A percentile compares a stretch with the other conserved stretches of the same genome.
These are phyloP conservation scores for Pseudozyma sp. DNA, from an alignment of 1,284 basidiomycete genomes.

Conservation along the genomic window DNA sequence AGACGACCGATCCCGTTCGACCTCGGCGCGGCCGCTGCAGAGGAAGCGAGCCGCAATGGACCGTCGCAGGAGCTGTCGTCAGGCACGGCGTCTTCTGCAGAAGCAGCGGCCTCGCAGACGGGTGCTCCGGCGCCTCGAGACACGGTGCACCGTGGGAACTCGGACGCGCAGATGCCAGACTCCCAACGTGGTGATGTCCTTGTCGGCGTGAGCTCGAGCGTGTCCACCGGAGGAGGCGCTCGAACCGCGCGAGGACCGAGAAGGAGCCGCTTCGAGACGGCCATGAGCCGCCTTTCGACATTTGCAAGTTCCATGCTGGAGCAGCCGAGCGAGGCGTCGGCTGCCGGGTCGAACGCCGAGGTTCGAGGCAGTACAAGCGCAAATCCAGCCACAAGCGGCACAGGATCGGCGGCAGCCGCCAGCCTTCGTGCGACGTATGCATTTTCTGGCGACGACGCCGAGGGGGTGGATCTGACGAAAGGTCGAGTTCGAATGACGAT, in stretches of 20 bases:
- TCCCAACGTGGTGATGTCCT: too few species aligned
- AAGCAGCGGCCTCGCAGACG: neutral
- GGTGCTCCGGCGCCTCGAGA: neutral
- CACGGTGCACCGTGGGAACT: neutral
- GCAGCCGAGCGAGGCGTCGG: slow-evolving; percentile 23
- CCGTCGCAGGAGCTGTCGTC: neutral
- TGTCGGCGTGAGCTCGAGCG: slow-evolving; percentile 17
- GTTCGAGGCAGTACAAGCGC: slow-evolving; percentile 3
- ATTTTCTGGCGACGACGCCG: slow-evolving; percentile 63
- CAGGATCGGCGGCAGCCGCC: slow-evolving; percentile 7
- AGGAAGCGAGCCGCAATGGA: neutral
- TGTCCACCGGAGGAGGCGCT: slow-evolving; percentile 7
- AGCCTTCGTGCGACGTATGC: slow-evolving; percentile 61
- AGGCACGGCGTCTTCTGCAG: neutral
- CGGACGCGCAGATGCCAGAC: neutral
- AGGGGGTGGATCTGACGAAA: slow-evolving; percentile 60
- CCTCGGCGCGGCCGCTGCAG: neutral
- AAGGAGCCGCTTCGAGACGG: slow-evolving; percentile 47
- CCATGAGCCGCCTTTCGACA: slow-evolving; percentile 59
- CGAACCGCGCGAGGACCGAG: slow-evolving; percentile 10
- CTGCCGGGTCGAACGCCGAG: slow-evolving; percentile 1
- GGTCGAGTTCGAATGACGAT: slow-evolving; percentile 66
- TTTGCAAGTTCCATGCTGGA: slow-evolving; percentile 63
- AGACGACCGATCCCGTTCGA: slow-evolving; percentile 33
- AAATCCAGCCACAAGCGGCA: neutral